A percentile compares a stretch with the other conserved stretches of the same genome.
phyloP scores from a whole-genome alignment of 2,329 filamentous ascomycete species.

The Anthostomella pinea region DNA sequence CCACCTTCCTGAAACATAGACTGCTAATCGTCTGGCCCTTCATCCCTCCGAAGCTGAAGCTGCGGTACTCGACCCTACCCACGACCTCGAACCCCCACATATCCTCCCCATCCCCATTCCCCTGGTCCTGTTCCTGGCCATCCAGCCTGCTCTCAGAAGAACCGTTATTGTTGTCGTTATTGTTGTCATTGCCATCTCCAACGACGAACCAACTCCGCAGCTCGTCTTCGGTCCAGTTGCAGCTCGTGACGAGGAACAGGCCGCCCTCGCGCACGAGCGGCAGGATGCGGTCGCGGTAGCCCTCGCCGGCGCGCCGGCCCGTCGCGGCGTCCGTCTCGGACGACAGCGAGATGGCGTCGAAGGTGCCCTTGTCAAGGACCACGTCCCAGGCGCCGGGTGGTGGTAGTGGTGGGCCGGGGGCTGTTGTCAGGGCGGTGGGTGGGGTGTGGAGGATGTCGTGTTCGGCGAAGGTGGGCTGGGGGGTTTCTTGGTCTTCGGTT shows the following conservation, averaged over 20 bases:
- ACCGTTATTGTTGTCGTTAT: too few species aligned
- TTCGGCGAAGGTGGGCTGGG: conserved; percentile 42
- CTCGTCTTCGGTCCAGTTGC: conserved; percentile 96
- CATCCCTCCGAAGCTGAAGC: conserved; percentile 84
- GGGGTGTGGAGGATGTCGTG: conserved; percentile 62
- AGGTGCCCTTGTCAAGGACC: conserved; percentile 96
- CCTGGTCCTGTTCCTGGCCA: conserved; percentile 21
- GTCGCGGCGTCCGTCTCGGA: conserved; percentile 47
- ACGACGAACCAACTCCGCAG: conserved; percentile 75
- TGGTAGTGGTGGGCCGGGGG: conserved; percentile 6
- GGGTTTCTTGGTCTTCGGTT: conserved; percentile 6
- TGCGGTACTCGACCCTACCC: conserved; percentile 73
- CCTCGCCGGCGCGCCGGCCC: conserved; percentile 66
- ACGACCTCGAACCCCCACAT: conserved; percentile 54
- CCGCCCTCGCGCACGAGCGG: conserved; percentile 68
- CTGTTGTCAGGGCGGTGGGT: conserved; percentile 32
- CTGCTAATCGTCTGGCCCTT: conserved; percentile 89
- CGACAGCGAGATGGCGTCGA: conserved; percentile 86
- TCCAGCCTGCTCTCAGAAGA: too few species aligned
- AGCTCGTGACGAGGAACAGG: conserved; percentile 84
- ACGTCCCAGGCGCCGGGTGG: conserved; percentile 68
- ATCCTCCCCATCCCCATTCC: conserved; percentile 17
- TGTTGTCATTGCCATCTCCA: too few species aligned
- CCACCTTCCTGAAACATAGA: conserved; percentile 67
- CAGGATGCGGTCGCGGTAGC: conserved; percentile 68